phyloP scores from a whole-genome alignment of 371 early-diverging fungal species.

The Basidiobolus heterosporus region DNA sequence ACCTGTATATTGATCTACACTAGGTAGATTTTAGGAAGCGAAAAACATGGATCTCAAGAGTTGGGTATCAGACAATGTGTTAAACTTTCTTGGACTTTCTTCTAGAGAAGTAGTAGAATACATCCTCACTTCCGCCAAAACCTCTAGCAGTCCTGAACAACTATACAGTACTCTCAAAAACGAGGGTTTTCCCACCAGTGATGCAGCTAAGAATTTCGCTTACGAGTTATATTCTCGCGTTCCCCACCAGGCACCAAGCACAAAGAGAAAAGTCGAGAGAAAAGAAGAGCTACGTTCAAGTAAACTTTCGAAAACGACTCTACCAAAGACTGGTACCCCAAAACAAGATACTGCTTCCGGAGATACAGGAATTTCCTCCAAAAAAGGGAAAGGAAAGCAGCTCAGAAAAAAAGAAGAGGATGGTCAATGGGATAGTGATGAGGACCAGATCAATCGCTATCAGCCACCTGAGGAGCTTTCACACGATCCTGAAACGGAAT shows the following conservation, averaged over 20 bases:
- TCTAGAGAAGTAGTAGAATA: not conserved
- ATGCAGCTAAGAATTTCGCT: not conserved
- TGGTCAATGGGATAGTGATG: no score
- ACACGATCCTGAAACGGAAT: constrained; percentile 19
- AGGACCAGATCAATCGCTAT: no score
- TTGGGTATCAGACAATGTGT: constrained; percentile 5
- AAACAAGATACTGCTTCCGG: not conserved
- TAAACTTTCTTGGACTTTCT: constrained; percentile 1
- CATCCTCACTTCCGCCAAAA: constrained; percentile 1
- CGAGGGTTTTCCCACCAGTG: not conserved
- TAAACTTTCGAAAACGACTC: not conserved
- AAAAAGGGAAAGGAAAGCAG: not conserved
- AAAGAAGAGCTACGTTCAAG: constrained; percentile 17
- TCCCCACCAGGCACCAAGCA: constrained; percentile 21
- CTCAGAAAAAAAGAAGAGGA: not conserved
- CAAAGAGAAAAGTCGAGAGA: constrained; percentile 11
- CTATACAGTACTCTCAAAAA: not conserved
- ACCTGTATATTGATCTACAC: no score
- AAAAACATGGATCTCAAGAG: constrained; percentile 4
- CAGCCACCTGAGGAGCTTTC: not conserved
- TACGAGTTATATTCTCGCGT: constrained; percentile 31
- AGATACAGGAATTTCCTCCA: not conserved
- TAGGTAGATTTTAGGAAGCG: no score
- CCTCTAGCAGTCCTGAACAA: not conserved
- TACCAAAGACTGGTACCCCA: not conserved